Evolutionary conservation across 371 early-diverging fungal genomes (phyloP), one percentile per base, ranked within the genome.

Genomic region (Mucor sp.): DNA sequence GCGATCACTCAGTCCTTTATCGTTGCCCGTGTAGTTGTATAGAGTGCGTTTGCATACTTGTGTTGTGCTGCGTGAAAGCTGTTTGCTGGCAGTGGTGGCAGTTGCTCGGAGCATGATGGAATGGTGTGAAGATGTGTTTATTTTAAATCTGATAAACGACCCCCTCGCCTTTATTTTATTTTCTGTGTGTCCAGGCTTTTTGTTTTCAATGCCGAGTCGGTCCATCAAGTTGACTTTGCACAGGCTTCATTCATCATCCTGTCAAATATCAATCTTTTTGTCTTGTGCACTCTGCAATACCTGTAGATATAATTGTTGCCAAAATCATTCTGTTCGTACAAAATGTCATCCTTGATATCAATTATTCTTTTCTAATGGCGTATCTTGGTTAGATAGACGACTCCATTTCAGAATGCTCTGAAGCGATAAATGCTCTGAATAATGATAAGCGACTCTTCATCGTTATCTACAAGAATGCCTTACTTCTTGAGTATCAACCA

Each of bases 1-100:
- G n/a, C 63, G 67, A 43, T 67, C 27, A 17, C 58, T 67, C 7
- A 66, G 53, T 6, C 44, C 14, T 4, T 23, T 15, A 0, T 28
- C 25, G n/a, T 58, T 35, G 2, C 55, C 39, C 3, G 58, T 44
- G 50, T 65, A 65, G 11, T 58, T 65, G 33, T 48, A 58, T 48
- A 65, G 48, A 25, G 32, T 48, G 27, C 65, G 65, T 19, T 61
- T 53, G 53, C 6, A 53, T 27, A 27, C 6, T 6, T 53, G 25
- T 53, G 11, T 27, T 3, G 53, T 53, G 15, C 25, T 23, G 53
- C 53, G 27, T 53, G 53, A 27, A 53, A 53, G 27, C 12, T 53
- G 25, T 27, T 25, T 53, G 14, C 12, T 53, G 53, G 53, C 37
- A 35, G 37, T 25, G 27, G 9, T 53, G 53, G 53, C 41, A 2